Base-by-base conservation (phyloP, 257 asterid genomes). In the Voacanga thouarsii region DNA sequence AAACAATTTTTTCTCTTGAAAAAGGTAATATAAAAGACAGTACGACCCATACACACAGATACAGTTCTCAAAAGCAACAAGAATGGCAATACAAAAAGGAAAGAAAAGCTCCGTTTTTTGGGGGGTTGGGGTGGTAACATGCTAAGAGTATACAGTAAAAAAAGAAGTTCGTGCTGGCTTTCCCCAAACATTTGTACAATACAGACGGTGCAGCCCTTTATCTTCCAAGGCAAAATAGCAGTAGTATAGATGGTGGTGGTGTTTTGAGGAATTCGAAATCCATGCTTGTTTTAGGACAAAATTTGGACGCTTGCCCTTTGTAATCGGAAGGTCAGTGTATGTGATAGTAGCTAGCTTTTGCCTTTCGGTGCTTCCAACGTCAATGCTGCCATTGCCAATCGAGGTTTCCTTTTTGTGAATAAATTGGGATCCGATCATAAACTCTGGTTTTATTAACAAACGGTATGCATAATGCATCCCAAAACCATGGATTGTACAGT, bases 141-240 rank as follows among this genome's bases (percentile, higher is more conserved):
- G 75, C 75, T 45, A 11, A n/a, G 14, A 11, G 63, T 44, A 49
- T 28, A 47, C 11, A 76, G 79, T 16, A 21, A 64, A 64, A 47
- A 16, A 70, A 61, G 60, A 26, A 44, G 55, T 28, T 51, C 11
- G 47, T 53, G 80, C 61, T 68, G 77, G 66, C 24, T 60, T 49
- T 71, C n/a, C 45, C 73, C 33, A 78, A 61, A 78, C 77, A 71
- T 59, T 47, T 71, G 43, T 37, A 77, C 45, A 69, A 77, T 67
- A 50, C 75, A 56, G 86, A 82, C 83, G 76, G 73, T 79, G 79
- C 43, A 64, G 41, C 79, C 51, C 83, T 82, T 82, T 78, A 72
- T 72, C 76, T 55, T 51, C 26, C 43, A 64, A 77, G 24, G 75
- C 39, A 49, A 14, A 15, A 10, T 12, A 49, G 14, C 1, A 12